phyloP scores from a whole-genome alignment of 192 early-diverging fungal species.

The Coemansia sp. region DNA sequence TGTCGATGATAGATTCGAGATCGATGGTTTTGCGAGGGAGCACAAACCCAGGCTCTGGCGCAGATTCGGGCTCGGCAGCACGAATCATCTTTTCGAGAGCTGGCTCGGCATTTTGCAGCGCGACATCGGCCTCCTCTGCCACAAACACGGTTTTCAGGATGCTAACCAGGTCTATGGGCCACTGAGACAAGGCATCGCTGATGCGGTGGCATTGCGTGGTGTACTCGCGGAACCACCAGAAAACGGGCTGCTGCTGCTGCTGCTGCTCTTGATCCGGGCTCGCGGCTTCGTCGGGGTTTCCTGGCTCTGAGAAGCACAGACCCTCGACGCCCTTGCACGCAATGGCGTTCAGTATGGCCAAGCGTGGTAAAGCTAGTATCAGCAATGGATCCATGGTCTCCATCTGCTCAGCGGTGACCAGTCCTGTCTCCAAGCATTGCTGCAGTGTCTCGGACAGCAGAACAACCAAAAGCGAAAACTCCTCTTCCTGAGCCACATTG shows the following conservation, averaged over 20 bases:
- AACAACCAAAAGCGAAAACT: slow-evolving; percentile 55
- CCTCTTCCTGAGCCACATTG: slow-evolving; percentile 34
- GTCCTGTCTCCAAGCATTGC: slow-evolving; percentile 27
- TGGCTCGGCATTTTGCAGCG: slow-evolving; percentile 15
- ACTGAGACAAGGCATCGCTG: slow-evolving; percentile 3
- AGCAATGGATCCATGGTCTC: slow-evolving; percentile 60
- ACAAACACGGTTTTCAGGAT: slow-evolving; percentile 41
- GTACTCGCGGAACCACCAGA: slow-evolving; percentile 66
- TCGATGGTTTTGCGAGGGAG: slow-evolving; percentile 18
- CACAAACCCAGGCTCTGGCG: background rate
- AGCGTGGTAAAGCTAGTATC: slow-evolving; percentile 61
- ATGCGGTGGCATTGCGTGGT: slow-evolving; percentile 27
- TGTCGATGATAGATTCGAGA: slow-evolving; percentile 48
- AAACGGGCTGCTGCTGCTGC: slow-evolving; percentile 18
- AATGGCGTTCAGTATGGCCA: slow-evolving; percentile 62
- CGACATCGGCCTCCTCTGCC: slow-evolving; percentile 42
- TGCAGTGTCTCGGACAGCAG: slow-evolving; percentile 65
- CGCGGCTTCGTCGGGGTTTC: slow-evolving; percentile 6
- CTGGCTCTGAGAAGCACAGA: slow-evolving; percentile 57
- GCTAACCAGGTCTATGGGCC: slow-evolving; percentile 15
- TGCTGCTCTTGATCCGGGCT: background rate
- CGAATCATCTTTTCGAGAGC: slow-evolving; percentile 10
- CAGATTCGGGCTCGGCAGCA: background rate
- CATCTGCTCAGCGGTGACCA: slow-evolving; percentile 50
- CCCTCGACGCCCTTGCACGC: slow-evolving; percentile 54